These are phyloP conservation scores for Canna indica DNA, from an alignment of 176 grass and related monocot species.

Conservation along the genomic window DNA sequence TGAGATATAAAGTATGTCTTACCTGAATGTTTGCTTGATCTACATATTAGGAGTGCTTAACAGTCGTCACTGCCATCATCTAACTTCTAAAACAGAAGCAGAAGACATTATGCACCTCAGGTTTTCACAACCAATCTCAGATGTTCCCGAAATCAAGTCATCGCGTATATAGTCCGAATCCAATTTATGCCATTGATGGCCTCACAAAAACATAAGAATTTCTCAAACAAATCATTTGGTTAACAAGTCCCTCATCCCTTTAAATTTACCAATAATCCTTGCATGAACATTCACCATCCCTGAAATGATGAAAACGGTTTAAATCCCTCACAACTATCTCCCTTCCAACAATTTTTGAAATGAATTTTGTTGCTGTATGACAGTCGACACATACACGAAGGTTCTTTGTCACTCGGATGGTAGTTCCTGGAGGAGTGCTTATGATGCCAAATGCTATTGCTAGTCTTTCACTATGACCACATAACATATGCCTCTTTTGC, in stretches of 20 bases:
- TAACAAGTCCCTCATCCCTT: not conserved
- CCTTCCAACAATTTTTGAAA: constrained; percentile 51
- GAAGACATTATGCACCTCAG: not conserved
- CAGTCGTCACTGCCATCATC: not conserved
- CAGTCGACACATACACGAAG: constrained; percentile 64
- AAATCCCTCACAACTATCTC: constrained; percentile 62
- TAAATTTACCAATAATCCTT: constrained; percentile 43
- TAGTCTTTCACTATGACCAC: constrained; percentile 72
- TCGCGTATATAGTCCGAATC: not conserved
- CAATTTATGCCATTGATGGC: not conserved
- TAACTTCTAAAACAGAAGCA: not conserved
- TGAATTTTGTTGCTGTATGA: constrained; percentile 46
- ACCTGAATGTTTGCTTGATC: not conserved
- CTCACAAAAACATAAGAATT: not conserved
- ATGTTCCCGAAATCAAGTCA: not conserved
- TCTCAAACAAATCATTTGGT: not conserved
- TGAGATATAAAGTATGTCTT: no score
- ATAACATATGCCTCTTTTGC: constrained; percentile 52
- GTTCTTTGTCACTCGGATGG: constrained; percentile 55
- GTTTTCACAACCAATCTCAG: not conserved
- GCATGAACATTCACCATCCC: constrained; percentile 58
- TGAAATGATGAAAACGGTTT: constrained; percentile 61
- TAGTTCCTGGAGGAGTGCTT: constrained; percentile 52
- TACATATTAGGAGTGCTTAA: not conserved
- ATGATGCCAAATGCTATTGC: constrained; percentile 65